Conservation (phyloP, 192 early-diverging fungal genomes). For the Backusella macrospora region DNA sequence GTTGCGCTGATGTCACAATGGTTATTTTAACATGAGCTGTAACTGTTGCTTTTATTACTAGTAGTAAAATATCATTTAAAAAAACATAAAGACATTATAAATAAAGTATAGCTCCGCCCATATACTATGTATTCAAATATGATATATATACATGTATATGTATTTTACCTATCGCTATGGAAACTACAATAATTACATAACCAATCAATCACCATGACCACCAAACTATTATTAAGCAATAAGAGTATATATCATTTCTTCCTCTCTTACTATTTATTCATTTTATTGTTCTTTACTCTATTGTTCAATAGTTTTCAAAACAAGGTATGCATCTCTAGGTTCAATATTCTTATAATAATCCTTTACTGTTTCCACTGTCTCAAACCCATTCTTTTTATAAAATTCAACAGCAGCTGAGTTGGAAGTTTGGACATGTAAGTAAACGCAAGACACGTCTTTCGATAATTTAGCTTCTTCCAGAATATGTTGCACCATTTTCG, state of each 20-base stretch:
- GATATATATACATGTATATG: too few relatives aligned
- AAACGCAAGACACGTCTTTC: constrained; percentile 58
- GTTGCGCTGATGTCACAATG: not conserved
- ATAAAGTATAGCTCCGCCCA: too few relatives aligned
- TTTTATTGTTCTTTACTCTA: not conserved
- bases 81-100: not conserved
- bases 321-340: constrained; percentile 79
- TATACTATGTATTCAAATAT: too few relatives aligned
- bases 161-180: too few relatives aligned
- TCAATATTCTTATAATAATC: constrained; percentile 86
- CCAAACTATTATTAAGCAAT: too few relatives aligned
- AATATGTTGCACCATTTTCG: constrained; percentile 63
- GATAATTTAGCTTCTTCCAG: constrained; percentile 49
- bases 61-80: not conserved
- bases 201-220: not conserved
- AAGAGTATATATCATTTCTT: not conserved
- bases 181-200: too few relatives aligned
- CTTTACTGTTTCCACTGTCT: constrained; percentile 53
- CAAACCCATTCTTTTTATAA: constrained; percentile 82
- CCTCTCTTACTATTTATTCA: not conserved
- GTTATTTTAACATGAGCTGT: not conserved
- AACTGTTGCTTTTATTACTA: not conserved
- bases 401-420: constrained; percentile 83
- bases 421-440: constrained; percentile 83
- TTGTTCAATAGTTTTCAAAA: constrained; percentile 44